Evolutionary conservation across 2,329 filamentous ascomycete genomes (phyloP), one percentile per base, ranked within the genome.

Genomic region (Teratosphaeria pseudoeucalypti): DNA sequence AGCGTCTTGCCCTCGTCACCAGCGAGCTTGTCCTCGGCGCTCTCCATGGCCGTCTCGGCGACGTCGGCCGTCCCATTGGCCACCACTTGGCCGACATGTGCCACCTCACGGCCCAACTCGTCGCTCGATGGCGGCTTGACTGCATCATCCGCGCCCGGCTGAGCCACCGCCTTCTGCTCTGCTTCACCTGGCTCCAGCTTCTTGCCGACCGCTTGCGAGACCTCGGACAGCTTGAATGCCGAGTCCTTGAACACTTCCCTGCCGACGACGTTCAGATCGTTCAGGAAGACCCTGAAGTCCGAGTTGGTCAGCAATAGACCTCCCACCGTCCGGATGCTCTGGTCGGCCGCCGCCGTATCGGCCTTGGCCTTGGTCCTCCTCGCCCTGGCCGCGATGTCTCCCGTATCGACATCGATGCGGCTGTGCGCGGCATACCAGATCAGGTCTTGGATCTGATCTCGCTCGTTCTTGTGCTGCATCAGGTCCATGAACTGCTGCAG

Each of bases 391-490:
- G 81, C 79, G 53, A 92, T 76, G 61, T 89, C 81, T 19, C 83
- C 79, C 1, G 85, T 78, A 66, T 92, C 85, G 3, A 92, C 74
- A 1, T 82, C 82, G 6, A 94, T 77, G 37, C 83, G 82, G n/a
- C 90, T 86, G 70, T 89, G 87, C 63, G 85, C 78, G 54, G 95
- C 74, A 67, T 87, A 91, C 91, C 91, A 96, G 47, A 96, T 79
- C 64, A 96, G 89, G 68, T 96, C 90, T 72, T 97, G 92, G 19
- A 97, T 83, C 72, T 96, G 88, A 73, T 97, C 90, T 16, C 83
- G 75, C 62, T 79, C 78, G 72, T 96, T 96, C 77, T 96, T 97
- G 73, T 91, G 81, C 58, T 84, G 80, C 54, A 96, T 72, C 6
- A 96, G 75, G n/a, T 90, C 84, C 67, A 95, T 92, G 71, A 96